These are phyloP conservation scores for Tagetes erecta DNA, from an alignment of 129 eudicot species.

Conservation along the genomic window DNA sequence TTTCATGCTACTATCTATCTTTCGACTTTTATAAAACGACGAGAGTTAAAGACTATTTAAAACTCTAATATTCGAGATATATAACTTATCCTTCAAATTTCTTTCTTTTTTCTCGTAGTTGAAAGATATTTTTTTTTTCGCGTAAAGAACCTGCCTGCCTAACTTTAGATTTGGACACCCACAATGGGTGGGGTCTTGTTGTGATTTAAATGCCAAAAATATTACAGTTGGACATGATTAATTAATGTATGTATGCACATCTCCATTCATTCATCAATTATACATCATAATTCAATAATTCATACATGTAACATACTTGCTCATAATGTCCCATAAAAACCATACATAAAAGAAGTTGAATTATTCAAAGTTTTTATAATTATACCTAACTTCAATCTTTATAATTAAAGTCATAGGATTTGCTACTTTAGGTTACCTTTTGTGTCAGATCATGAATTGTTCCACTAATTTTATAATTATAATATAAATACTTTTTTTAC, in stretches of 20 bases:
- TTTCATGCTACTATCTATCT: neutral
- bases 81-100: neutral
- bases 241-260: constrained; percentile 10
- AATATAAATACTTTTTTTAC: too few species aligned
- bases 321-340: constrained; percentile 23
- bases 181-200: constrained; percentile 26
- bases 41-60: too few species aligned
- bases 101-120: neutral
- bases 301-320: constrained; percentile 3
- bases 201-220: constrained; percentile 4
- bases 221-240: neutral
- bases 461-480: too few species aligned
- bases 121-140: neutral
- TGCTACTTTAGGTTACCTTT: neutral
- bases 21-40: neutral
- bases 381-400: neutral
- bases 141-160: constrained; percentile 22
- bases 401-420: neutral
- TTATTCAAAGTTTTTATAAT: neutral
- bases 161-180: constrained; percentile 22
- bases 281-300: neutral
- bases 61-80: too few species aligned
- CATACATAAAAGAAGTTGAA: constrained; percentile 1
- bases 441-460: neutral
- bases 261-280: constrained; percentile 16